Evolutionary conservation across 768 basidiomycete species (phyloP).

Genomic region (Piloderma croceum): DNA sequence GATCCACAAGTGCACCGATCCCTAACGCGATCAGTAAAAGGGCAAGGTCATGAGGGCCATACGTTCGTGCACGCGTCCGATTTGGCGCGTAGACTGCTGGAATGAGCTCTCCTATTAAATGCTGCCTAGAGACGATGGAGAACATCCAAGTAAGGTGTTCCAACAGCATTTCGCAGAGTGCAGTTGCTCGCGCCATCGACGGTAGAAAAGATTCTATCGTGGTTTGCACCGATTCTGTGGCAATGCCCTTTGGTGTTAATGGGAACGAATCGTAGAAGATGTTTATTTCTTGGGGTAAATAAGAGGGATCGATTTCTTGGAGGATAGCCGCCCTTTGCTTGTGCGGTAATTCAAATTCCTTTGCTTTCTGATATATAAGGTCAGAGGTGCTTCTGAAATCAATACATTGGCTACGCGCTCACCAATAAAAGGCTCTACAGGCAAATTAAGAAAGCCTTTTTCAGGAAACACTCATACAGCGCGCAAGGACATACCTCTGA

Average conservation of each 20-base stretch:
- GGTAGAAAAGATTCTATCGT: constrained; percentile 45
- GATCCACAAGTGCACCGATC: constrained; percentile 45
- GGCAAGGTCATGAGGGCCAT: constrained; percentile 47
- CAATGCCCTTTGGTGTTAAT: constrained; percentile 35
- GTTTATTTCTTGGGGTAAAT: constrained; percentile 41
- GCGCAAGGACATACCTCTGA: constrained; percentile 37
- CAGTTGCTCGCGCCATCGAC: constrained; percentile 34
- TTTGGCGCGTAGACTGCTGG: constrained; percentile 37
- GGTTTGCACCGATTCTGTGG: constrained; percentile 27
- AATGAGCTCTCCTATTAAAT: constrained; percentile 40
- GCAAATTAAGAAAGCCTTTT: too few relatives aligned
- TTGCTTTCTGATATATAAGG: constrained; percentile 1
- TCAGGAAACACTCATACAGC: too few relatives aligned
- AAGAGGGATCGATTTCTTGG: constrained; percentile 38
- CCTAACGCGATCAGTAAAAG: constrained; percentile 42
- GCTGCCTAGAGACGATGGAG: constrained; percentile 40
- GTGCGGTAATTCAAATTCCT: constrained; percentile 8
- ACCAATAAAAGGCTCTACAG: too few relatives aligned
- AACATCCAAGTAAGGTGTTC: constrained; percentile 49
- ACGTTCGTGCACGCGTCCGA: constrained; percentile 17
- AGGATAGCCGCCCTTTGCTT: constrained; percentile 11
- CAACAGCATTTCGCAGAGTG: constrained; percentile 41
- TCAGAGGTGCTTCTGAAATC: constrained; percentile 34
- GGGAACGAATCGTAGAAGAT: constrained; percentile 41
- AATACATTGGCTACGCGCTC: too few relatives aligned